Conservation (phyloP, 805 yeast species). For the Pichia kluyveri region DNA sequence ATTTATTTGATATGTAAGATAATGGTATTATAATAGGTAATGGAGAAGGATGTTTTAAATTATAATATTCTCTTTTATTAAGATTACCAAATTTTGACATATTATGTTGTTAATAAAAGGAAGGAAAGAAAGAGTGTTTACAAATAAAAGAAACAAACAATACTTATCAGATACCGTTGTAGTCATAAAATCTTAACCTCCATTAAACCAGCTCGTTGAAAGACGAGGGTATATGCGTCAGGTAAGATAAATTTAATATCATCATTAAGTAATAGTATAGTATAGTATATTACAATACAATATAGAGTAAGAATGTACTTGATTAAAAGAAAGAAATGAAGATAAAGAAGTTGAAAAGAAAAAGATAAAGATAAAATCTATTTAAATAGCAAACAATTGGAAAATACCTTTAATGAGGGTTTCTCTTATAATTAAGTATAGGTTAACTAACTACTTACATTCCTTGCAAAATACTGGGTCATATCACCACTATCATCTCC, state of each 20-base stretch:
- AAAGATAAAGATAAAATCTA: too few relatives aligned
- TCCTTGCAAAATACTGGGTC: constrained; percentile 51
- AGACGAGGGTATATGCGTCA: constrained; percentile 16
- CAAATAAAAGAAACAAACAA: too few relatives aligned
- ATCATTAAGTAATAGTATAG: constrained; percentile 5
- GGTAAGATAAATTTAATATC: constrained; percentile 11
- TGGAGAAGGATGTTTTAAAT: constrained; percentile 7
- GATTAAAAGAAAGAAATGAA: too few relatives aligned
- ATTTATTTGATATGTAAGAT: constrained; percentile 2
- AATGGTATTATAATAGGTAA: constrained; percentile 6
- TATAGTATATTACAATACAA: not conserved
- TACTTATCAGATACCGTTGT: constrained; percentile 30
- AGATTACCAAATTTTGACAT: constrained; percentile 4
- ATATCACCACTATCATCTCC: constrained; percentile 27
- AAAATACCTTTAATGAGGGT: constrained; percentile 34
- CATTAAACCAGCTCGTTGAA: constrained; percentile 15
- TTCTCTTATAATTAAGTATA: too few relatives aligned
- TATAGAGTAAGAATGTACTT: too few relatives aligned
- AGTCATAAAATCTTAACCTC: constrained; percentile 21
- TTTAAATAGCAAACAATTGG: constrained; percentile 28
- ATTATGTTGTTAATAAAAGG: not conserved
- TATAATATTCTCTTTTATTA: constrained; percentile 1
- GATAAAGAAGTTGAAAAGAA: too few relatives aligned
- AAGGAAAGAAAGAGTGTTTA: not conserved
- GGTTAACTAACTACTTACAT: constrained; percentile 30